Conservation (phyloP, 1,284 basidiomycete species). For the Cerioporus squamosus region DNA sequence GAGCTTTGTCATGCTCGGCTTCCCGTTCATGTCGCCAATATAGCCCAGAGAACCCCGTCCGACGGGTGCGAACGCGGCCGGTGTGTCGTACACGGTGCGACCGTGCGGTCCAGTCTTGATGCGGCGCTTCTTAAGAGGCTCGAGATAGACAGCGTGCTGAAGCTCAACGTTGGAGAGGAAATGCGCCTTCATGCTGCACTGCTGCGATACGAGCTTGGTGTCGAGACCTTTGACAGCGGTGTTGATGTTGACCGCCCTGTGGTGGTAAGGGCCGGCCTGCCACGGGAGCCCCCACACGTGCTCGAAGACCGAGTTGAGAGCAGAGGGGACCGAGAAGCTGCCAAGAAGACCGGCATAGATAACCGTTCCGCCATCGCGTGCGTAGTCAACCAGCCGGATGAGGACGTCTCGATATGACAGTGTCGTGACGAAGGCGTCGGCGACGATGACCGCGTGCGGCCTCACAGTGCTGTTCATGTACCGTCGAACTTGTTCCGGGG, state of each 20-base stretch:
- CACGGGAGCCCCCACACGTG: constrained; percentile 14
- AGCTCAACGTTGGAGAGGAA: constrained; percentile 4
- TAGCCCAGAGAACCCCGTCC: constrained; percentile 19
- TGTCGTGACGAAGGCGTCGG: neutral
- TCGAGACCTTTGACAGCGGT: constrained; percentile 20
- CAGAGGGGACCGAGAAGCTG: neutral
- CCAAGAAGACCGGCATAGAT: constrained; percentile 18
- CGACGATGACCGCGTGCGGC: constrained; percentile 9
- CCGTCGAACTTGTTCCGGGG: neutral
- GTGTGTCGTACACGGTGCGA: neutral
- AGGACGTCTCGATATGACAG: constrained; percentile 8
- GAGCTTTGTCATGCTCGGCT: constrained; percentile 2
- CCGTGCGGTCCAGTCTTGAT: neutral
- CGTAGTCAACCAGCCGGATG: constrained; percentile 15
- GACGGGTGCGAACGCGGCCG: constrained; percentile 10
- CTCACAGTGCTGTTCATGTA: constrained; percentile 4
- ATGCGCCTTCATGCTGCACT: constrained; percentile 8
- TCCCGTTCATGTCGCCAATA: constrained; percentile 18
- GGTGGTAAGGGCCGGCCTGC: neutral
- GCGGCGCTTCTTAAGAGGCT: neutral
- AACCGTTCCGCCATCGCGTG: constrained; percentile 12
- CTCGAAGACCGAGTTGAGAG: constrained; percentile 14
- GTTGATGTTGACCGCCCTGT: constrained; percentile 4
- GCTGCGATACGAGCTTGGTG: neutral
- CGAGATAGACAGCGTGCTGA: constrained; percentile 7